phyloP scores from a whole-genome alignment of 2,329 filamentous ascomycete genomes.

The Akanthomyces lecanii region DNA sequence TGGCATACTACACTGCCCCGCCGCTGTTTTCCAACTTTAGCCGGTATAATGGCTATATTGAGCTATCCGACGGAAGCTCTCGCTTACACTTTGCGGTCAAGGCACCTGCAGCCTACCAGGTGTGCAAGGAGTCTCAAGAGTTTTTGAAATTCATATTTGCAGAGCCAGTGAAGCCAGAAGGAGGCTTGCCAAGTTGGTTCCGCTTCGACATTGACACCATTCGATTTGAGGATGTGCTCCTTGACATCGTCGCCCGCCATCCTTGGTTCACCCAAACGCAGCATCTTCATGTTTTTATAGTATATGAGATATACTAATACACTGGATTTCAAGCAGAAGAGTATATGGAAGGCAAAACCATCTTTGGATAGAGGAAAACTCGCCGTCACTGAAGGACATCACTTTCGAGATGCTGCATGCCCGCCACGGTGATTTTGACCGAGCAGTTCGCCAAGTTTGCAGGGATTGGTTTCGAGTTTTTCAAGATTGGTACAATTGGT shows the following conservation, averaged over 20 bases:
- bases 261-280: slow-evolving; percentile 7
- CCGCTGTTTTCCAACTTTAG: background rate
- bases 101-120: slow-evolving; percentile 8
- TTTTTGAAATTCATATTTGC: slow-evolving; percentile 11
- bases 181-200: slow-evolving; percentile 11
- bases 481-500: slow-evolving; percentile 3
- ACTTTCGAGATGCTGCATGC: background rate
- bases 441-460: background rate
- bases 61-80: slow-evolving; percentile 1
- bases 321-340: background rate
- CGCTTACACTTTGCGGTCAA: background rate
- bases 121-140: slow-evolving; percentile 9
- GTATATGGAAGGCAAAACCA: background rate
- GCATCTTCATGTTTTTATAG: background rate
- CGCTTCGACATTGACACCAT: slow-evolving; percentile 2
- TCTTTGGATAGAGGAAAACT: background rate
- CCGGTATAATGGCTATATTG: background rate
- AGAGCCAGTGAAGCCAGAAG: slow-evolving; percentile 1
- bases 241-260: background rate
- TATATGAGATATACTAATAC: background rate
- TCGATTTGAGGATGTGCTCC: background rate
- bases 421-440: background rate
- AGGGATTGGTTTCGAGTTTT: background rate
- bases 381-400: background rate
- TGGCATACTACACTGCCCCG: slow-evolving; percentile 5